Evolutionary conservation across 306 rosid genomes (phyloP).

Genomic region (Mucuna pruriens): DNA sequence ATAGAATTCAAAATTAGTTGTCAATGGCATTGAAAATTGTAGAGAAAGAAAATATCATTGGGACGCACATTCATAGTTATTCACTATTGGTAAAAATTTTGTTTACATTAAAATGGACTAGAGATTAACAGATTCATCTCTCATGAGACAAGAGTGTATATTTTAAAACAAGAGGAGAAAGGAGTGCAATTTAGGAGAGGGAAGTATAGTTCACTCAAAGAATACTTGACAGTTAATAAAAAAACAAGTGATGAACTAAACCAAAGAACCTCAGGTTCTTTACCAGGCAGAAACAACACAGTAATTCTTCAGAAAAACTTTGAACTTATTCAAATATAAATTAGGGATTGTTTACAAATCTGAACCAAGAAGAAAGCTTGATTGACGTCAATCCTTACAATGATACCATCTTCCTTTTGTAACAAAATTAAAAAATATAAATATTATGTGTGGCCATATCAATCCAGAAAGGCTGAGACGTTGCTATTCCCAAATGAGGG

Average conservation of each 20-base stretch:
- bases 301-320: not conserved
- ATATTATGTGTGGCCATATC: not conserved
- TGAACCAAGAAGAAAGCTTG: not conserved
- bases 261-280: constrained; percentile 4
- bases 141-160: not conserved
- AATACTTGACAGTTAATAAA: not conserved
- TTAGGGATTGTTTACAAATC: not conserved
- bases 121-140: not conserved
- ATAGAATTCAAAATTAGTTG: not conserved
- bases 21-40: not conserved
- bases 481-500: not conserved
- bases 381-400: not conserved
- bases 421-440: constrained; percentile 1
- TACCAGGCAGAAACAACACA: not conserved
- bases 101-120: not conserved
- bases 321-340: not conserved
- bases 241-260: not conserved
- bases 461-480: constrained; percentile 4
- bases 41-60: no score
- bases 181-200: not conserved
- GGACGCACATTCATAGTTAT: not conserved
- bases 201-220: not conserved
- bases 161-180: no score
- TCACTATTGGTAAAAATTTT: not conserved
- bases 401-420: not conserved